phyloP scores from a whole-genome alignment of 225 moss, liverwort and hornwort species.

The Pseudisothecium myosuroides region DNA sequence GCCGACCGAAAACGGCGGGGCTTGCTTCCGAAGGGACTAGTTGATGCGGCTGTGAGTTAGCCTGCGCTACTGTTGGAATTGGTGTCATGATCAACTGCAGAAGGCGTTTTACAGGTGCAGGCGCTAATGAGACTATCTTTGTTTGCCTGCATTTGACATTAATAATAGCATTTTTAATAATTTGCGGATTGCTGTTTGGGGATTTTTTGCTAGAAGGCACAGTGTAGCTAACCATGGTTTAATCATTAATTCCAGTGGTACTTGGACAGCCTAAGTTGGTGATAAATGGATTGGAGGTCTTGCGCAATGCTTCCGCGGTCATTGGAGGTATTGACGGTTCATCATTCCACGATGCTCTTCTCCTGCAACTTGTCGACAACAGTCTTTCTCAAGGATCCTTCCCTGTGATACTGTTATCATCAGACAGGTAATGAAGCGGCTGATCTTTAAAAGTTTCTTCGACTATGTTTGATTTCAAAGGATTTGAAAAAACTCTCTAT shows the following conservation, averaged over 20 bases:
- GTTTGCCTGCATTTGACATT: background rate
- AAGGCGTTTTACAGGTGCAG: conserved; percentile 77
- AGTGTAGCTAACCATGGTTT: conserved; percentile 6
- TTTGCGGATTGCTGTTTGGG: background rate
- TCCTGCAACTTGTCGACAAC: conserved; percentile 50
- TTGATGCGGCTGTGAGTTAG: conserved; percentile 82
- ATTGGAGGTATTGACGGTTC: conserved; percentile 50
- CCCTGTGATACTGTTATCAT: conserved; percentile 66
- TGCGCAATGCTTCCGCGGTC: conserved; percentile 62
- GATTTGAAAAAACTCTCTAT: background rate
- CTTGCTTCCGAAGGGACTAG: conserved; percentile 33
- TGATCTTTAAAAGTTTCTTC: background rate
- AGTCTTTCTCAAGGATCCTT: conserved; percentile 58
- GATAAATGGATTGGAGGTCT: conserved; percentile 58
- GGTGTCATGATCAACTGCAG: conserved; percentile 58
- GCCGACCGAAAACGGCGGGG: conserved; percentile 23
- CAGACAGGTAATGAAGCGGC: conserved; percentile 58
- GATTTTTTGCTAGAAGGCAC: background rate
- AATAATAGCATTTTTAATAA: background rate
- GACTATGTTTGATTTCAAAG: background rate
- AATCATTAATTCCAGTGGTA: conserved; percentile 14
- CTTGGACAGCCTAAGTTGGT: conserved; percentile 93
- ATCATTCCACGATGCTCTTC: conserved; percentile 74
- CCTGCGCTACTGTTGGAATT: conserved; percentile 60
- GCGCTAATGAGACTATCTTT: background rate